Evolutionary conservation across 1,284 basidiomycete genomes (phyloP).

Genomic region (Rhodotorula sp.): DNA sequence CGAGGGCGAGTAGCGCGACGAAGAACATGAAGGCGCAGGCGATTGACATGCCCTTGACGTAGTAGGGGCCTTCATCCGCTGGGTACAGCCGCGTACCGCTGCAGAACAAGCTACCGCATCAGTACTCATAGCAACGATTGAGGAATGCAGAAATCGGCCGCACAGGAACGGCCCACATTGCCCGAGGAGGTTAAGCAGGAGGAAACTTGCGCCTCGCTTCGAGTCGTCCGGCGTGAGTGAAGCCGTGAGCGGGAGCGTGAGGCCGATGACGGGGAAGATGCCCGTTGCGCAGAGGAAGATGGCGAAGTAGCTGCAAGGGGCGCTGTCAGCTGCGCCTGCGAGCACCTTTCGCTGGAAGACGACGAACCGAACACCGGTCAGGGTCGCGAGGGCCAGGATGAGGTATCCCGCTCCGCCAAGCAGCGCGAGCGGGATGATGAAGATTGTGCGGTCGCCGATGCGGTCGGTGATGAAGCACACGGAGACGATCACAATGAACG

Average conservation of each 20-base stretch:
- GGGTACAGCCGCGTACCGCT: constrained; percentile 24
- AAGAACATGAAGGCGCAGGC: constrained; percentile 26
- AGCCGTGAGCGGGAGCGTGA: constrained; percentile 46
- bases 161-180: constrained; percentile 37
- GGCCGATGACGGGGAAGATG: constrained; percentile 46
- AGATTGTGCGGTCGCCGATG: constrained; percentile 41
- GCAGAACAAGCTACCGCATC: too few species aligned
- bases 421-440: constrained; percentile 42
- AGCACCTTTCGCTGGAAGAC: background rate
- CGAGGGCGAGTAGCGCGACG: constrained; percentile 3
- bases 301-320: constrained; percentile 10
- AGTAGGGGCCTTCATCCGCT: constrained; percentile 7
- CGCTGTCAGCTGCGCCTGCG: too few species aligned
- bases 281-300: constrained; percentile 43
- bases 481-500: constrained; percentile 42
- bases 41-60: constrained; percentile 27
- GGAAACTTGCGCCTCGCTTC: constrained; percentile 42
- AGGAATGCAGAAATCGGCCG: too few species aligned
- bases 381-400: constrained; percentile 39
- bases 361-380: constrained; percentile 26
- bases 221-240: constrained; percentile 43
- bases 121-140: too few species aligned
- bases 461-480: constrained; percentile 40
- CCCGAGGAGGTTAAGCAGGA: constrained; percentile 46
- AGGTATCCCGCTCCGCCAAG: constrained; percentile 46